Evolutionary conservation across 2,329 filamentous ascomycete genomes (phyloP).

Genomic region (Colletotrichum noveboracense): DNA sequence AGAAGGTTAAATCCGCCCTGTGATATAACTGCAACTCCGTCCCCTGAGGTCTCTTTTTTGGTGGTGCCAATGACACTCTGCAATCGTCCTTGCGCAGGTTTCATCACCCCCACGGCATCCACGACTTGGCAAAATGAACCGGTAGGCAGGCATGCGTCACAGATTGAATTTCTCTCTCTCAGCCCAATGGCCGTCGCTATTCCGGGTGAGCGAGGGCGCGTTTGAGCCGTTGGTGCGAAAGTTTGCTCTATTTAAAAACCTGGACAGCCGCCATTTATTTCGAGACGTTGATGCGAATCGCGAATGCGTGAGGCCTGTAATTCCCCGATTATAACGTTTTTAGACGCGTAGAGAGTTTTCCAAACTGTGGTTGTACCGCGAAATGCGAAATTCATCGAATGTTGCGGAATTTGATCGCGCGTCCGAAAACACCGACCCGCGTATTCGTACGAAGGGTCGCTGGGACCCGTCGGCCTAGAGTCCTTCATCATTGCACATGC

Average conservation of each 20-base stretch:
- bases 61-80: neutral
- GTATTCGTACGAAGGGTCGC: neutral
- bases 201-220: neutral
- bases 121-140: slow-evolving; percentile 4
- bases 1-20: slow-evolving; percentile 20
- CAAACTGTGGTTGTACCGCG: neutral
- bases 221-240: neutral
- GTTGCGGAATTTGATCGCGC: neutral
- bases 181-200: neutral
- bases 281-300: neutral
- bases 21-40: neutral
- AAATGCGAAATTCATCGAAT: neutral
- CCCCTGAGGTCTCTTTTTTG: neutral
- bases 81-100: neutral
- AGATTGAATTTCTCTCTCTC: neutral
- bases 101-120: neutral
- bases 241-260: neutral
- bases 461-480: neutral
- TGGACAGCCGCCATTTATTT: neutral
- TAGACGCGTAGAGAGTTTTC: neutral
- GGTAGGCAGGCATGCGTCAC: neutral
- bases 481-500: neutral
- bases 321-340: neutral
- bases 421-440: neutral
- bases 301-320: neutral